These are phyloP conservation scores for Pleodorina starrii DNA, from an alignment of 139 green algal genomes.

Conservation along the genomic window DNA sequence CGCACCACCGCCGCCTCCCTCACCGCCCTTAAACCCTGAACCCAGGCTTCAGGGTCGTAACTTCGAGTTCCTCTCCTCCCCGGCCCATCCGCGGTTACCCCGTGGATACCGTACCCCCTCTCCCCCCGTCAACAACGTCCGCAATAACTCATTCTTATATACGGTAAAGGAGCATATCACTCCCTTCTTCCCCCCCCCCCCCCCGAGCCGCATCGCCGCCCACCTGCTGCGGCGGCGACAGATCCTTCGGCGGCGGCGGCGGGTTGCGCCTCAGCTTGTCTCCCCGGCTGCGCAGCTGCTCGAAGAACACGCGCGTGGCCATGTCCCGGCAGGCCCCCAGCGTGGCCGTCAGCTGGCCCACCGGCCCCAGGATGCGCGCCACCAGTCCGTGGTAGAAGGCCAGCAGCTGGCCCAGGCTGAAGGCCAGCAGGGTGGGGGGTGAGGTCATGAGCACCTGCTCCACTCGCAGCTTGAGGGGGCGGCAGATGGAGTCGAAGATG, in stretches of 20 bases:
- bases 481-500: conserved; percentile 95
- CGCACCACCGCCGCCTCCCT: no score
- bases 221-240: conserved; percentile 79
- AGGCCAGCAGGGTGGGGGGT: conserved; percentile 83
- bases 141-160: no score
- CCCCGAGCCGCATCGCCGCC: neutral
- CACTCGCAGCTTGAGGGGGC: conserved; percentile 91
- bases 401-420: conserved; percentile 87
- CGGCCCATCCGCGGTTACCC: no score
- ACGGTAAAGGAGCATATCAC: no score
- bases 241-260: conserved; percentile 74
- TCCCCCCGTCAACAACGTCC: no score
- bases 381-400: conserved; percentile 82
- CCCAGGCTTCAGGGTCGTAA: no score
- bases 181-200: neutral
- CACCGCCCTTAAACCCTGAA: no score
- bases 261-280: conserved; percentile 81
- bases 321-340: conserved; percentile 66
- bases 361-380: conserved; percentile 49
- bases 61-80: no score
- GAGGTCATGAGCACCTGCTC: conserved; percentile 84
- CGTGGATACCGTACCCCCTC: no score
- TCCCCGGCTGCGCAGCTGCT: conserved; percentile 76
- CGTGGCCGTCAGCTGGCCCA: conserved; percentile 58
- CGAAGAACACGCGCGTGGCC: conserved; percentile 74